These are phyloP conservation scores for Alloascoidea africana DNA, from an alignment of 805 yeast species.

Conservation along the genomic window DNA sequence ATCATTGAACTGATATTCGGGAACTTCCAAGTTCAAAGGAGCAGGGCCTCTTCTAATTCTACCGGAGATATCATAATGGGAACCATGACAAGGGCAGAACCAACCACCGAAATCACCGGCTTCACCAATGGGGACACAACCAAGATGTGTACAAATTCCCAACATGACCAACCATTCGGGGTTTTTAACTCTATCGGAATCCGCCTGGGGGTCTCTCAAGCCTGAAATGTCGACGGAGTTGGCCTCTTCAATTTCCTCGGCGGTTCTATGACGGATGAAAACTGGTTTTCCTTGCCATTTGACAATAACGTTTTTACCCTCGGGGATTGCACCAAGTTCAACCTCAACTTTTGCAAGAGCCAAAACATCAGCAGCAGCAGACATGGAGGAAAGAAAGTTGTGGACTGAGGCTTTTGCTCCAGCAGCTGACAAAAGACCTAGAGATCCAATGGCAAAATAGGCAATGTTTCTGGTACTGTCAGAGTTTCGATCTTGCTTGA, in stretches of 20 bases:
- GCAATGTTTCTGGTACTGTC: slow-evolving; percentile 77
- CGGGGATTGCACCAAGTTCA: slow-evolving; percentile 83
- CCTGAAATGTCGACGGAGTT: slow-evolving; percentile 58
- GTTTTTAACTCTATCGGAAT: slow-evolving; percentile 83
- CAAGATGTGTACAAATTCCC: slow-evolving; percentile 99
- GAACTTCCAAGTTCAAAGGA: slow-evolving; percentile 95
- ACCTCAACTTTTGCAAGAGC: slow-evolving; percentile 99
- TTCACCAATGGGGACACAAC: slow-evolving; percentile 99
- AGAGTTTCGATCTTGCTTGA: slow-evolving; percentile 53
- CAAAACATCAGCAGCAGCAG: slow-evolving; percentile 97
- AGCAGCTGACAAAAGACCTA: slow-evolving; percentile 81
- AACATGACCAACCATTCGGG: slow-evolving; percentile 99
- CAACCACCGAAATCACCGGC: slow-evolving; percentile 99
- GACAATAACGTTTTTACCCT: slow-evolving; percentile 94
- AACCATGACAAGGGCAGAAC: slow-evolving; percentile 99
- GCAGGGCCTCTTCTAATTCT: slow-evolving; percentile 99
- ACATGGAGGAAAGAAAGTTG: slow-evolving; percentile 86
- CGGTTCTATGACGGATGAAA: slow-evolving; percentile 97
- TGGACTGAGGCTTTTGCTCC: slow-evolving; percentile 89
- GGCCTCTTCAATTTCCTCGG: slow-evolving; percentile 88
- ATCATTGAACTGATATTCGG: slow-evolving; percentile 76
- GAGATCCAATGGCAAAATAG: slow-evolving; percentile 95
- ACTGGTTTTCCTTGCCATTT: slow-evolving; percentile 99
- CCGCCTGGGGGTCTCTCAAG: slow-evolving; percentile 91
- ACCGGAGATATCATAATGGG: slow-evolving; percentile 99